phyloP scores from a whole-genome alignment of 2,329 filamentous ascomycete genomes.

The Aspergillus viridinutans region DNA sequence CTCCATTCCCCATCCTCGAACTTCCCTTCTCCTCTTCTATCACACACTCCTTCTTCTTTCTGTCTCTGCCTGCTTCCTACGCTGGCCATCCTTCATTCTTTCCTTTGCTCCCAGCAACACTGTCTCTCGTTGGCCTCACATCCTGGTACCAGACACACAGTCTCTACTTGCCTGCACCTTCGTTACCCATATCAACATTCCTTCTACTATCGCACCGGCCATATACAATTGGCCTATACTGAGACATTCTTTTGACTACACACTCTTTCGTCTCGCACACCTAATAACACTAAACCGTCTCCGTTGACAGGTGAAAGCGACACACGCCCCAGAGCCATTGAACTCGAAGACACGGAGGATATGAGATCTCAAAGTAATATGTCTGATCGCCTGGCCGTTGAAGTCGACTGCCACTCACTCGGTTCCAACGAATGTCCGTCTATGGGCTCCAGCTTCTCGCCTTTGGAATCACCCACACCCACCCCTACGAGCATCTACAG shows the following conservation, averaged over 20 bases:
- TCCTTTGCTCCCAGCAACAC: slow-evolving; percentile 9
- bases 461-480: slow-evolving; percentile 37
- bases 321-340: slow-evolving; percentile 22
- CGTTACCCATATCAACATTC: slow-evolving; percentile 1
- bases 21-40: slow-evolving; percentile 20
- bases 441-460: slow-evolving; percentile 38
- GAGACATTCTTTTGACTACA: not conserved
- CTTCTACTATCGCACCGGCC: not conserved
- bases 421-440: slow-evolving; percentile 39
- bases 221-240: not conserved
- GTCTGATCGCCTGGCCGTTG: slow-evolving; percentile 35
- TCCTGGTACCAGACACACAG: not conserved
- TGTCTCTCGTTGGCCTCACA: slow-evolving; percentile 9
- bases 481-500: slow-evolving; percentile 39
- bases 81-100: slow-evolving; percentile 19
- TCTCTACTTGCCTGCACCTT: slow-evolving; percentile 7
- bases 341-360: slow-evolving; percentile 29
- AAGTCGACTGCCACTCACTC: slow-evolving; percentile 36
- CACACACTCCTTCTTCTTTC: slow-evolving; percentile 14
- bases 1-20: slow-evolving; percentile 27
- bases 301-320: slow-evolving; percentile 27
- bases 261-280: not conserved
- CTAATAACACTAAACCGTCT: slow-evolving; percentile 18
- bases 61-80: slow-evolving; percentile 9
- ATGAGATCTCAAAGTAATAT: slow-evolving; percentile 38